phyloP scores from a whole-genome alignment of 2,329 filamentous ascomycete species.

The Diaporthe velutina region DNA sequence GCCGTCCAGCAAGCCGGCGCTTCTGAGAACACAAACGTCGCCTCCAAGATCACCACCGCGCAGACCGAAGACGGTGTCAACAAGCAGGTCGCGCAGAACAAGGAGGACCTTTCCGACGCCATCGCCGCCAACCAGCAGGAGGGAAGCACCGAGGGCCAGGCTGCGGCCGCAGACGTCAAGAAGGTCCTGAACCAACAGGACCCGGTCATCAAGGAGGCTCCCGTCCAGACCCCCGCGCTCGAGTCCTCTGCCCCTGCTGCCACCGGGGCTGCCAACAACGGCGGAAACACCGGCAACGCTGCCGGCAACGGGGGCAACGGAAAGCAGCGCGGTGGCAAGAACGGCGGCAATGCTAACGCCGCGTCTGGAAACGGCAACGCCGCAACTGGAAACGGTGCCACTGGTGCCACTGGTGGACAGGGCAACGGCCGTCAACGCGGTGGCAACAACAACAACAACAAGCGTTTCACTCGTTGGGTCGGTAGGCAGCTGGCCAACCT shows the following conservation, averaged over 20 bases:
- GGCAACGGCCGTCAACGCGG: constrained; percentile 17
- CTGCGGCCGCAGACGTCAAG: constrained; percentile 19
- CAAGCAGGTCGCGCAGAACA: constrained; percentile 63
- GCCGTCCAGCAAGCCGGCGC: constrained; percentile 67
- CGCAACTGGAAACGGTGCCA: neutral
- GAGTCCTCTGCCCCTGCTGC: neutral
- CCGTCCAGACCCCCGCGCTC: constrained; percentile 36
- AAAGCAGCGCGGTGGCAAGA: neutral
- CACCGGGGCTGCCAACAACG: constrained; percentile 1
- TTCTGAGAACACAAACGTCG: constrained; percentile 55
- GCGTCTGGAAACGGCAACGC: constrained; percentile 3
- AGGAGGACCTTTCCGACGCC: constrained; percentile 62
- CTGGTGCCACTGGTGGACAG: neutral
- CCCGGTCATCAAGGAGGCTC: constrained; percentile 33
- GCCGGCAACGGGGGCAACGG: constrained; percentile 13
- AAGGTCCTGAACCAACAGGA: neutral
- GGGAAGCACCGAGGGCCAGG: constrained; percentile 48
- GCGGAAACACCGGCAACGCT: neutral
- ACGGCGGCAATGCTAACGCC: neutral
- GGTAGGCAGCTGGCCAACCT: constrained; percentile 1
- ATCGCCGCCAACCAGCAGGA: constrained; percentile 59
- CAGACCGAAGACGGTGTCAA: constrained; percentile 59
- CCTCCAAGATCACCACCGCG: constrained; percentile 59
- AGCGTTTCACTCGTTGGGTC: constrained; percentile 10
- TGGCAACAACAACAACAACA: constrained; percentile 25